Base-by-base conservation (phyloP, 345 rosid genomes). In the Salix viminalis region DNA sequence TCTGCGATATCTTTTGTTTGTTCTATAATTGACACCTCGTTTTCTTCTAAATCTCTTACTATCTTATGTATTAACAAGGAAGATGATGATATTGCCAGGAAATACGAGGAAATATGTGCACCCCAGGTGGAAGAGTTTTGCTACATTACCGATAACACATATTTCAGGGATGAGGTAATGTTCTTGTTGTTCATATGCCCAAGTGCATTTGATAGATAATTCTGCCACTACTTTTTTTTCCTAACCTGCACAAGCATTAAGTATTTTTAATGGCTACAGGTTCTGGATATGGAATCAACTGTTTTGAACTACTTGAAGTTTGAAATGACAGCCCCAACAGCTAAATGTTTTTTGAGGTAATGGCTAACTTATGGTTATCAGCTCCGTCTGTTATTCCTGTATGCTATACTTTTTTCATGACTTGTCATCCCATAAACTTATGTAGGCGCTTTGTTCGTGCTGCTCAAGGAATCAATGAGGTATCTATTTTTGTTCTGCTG, bases 121-220 rank as follows among this genome's bases (percentile, higher is more conserved):
- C 97, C 99, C 4, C 98, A 89, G 77, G 99, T 90, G 76, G 97
- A 93, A 73, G 96, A 91, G 79, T 95, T 95, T 77, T 93, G 98
- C 77, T 95, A 90, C 87, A 93, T 93, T 44, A 95, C 99, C 24
- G 99, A 95, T 70, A 93, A 95, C 82, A 95, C 98, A 2, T 93
- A 93, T 85, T 91, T 82, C 82, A 93, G 89, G 78, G 90, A 88
- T 54, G 98, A 93, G 97, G 97, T 91, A 79, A 76, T 75, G 61
- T 28, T 60, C 73, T 67, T 44, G 61, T 46, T 18, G 5, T 24
- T 7, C 66, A 54, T 19, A 12, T 8, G 24, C 48, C 24, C 65
- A 73, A 16, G 24, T 30, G 30, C 60, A 39, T 56, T 50, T 21
- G 32, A 6, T 13, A 65, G 19, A 39, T 30, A 28, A 67, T 80